These are phyloP conservation scores for Leccinum fibrillosum DNA, from an alignment of 768 basidiomycete species.

Conservation along the genomic window DNA sequence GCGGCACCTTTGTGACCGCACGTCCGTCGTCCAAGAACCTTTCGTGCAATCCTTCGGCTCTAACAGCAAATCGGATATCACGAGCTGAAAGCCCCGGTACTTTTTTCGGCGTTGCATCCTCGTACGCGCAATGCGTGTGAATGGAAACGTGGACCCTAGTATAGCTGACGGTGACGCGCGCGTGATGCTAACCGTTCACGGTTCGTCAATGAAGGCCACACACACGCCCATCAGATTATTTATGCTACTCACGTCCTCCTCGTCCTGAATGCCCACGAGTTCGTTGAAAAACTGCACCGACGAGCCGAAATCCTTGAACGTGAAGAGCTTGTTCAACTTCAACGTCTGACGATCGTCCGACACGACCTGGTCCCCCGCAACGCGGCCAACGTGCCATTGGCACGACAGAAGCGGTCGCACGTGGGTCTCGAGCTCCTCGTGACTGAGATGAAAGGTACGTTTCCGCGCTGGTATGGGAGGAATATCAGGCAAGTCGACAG, in stretches of 20 bases:
- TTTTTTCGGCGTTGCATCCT: slow-evolving; percentile 11
- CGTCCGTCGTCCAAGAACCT: slow-evolving; percentile 21
- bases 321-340: slow-evolving; percentile 28
- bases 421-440: slow-evolving; percentile 31
- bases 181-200: slow-evolving; percentile 27
- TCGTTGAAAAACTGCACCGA: slow-evolving; percentile 29
- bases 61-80: slow-evolving; percentile 48
- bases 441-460: slow-evolving; percentile 35
- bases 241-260: slow-evolving; percentile 31
- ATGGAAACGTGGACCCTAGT: slow-evolving; percentile 18
- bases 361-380: slow-evolving; percentile 1
- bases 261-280: slow-evolving; percentile 24
- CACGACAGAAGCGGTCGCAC: slow-evolving; percentile 36
- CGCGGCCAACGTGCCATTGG: slow-evolving; percentile 25
- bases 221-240: not conserved
- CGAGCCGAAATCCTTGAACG: slow-evolving; percentile 22
- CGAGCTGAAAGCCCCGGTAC: slow-evolving; percentile 46
- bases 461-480: slow-evolving; percentile 28
- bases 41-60: slow-evolving; percentile 36
- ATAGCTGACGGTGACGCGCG: slow-evolving; percentile 28
- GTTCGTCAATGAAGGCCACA: not conserved
- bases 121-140: slow-evolving; percentile 29
- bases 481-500: slow-evolving; percentile 21
- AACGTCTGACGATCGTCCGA: slow-evolving; percentile 14
- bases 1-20: slow-evolving; percentile 22